Evolutionary conservation across 805 yeast genomes (phyloP).

Genomic region (Clavispora vitiphila): DNA sequence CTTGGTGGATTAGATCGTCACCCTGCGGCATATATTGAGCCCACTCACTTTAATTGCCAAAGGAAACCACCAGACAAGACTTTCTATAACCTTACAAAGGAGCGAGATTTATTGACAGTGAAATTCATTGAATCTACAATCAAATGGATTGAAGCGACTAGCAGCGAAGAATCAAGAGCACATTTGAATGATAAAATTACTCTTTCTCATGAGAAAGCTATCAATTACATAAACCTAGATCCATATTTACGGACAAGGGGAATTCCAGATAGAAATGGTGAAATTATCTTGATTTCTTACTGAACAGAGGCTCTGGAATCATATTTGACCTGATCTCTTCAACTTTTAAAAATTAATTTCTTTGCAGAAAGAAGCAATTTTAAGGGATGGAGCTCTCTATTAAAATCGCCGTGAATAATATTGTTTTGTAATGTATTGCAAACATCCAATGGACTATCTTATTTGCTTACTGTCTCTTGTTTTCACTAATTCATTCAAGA

Average conservation of each 20-base stretch:
- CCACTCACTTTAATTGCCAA: slow-evolving; percentile 3
- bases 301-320: no score
- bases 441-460: no score
- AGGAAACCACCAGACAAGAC: slow-evolving; percentile 8
- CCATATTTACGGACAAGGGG: slow-evolving; percentile 11
- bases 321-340: no score
- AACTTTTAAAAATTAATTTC: no score
- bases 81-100: slow-evolving; percentile 4
- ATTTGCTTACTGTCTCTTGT: no score
- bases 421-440: no score
- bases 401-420: no score
- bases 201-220: slow-evolving; percentile 6
- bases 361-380: no score
- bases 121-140: slow-evolving; percentile 10
- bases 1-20: slow-evolving; percentile 9
- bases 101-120: slow-evolving; percentile 10
- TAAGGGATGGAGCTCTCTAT: no score
- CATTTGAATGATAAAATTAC: slow-evolving; percentile 6
- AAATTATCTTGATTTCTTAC: slow-evolving; percentile 1
- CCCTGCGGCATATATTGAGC: slow-evolving; percentile 7
- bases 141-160: slow-evolving; percentile 9
- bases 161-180: slow-evolving; percentile 4
- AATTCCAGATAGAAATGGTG: slow-evolving; percentile 10
- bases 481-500: no score
- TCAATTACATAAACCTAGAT: slow-evolving; percentile 8